phyloP scores from a whole-genome alignment of 2,329 filamentous ascomycete genomes.

The Calonectria pseudoreteaudii region DNA sequence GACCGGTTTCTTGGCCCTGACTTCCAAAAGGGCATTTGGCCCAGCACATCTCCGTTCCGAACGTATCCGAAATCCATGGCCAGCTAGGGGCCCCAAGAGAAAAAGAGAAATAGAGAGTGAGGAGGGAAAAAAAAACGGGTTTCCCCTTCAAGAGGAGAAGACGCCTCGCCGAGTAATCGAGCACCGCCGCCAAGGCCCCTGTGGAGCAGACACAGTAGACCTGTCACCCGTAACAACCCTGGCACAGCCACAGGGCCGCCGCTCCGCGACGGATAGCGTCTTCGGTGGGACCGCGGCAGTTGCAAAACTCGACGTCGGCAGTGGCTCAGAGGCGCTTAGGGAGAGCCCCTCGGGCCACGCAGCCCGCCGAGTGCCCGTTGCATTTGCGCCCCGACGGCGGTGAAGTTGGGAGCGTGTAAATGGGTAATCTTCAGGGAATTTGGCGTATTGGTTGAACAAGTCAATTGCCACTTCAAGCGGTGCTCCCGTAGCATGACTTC shows the following conservation, averaged over 20 bases:
- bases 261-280: background rate
- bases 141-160: background rate
- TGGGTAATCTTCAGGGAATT: background rate
- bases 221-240: background rate
- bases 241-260: background rate
- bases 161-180: background rate
- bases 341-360: background rate
- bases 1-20: background rate
- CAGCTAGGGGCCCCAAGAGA: background rate
- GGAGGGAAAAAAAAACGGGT: background rate
- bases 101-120: too few relatives aligned
- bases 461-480: background rate
- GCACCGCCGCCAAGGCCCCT: background rate
- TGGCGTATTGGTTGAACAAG: background rate
- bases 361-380: background rate
- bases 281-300: background rate
- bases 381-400: background rate
- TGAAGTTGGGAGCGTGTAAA: too few relatives aligned
- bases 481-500: background rate
- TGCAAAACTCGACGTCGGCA: background rate
- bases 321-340: background rate
- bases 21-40: background rate
- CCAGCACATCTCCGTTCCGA: background rate
- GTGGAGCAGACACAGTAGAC: background rate
- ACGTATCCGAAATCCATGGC: background rate